Evolutionary conservation across 1,284 basidiomycete species (phyloP), one percentile per base, ranked within the genome.

Genomic region (Malassezia dermatis): DNA sequence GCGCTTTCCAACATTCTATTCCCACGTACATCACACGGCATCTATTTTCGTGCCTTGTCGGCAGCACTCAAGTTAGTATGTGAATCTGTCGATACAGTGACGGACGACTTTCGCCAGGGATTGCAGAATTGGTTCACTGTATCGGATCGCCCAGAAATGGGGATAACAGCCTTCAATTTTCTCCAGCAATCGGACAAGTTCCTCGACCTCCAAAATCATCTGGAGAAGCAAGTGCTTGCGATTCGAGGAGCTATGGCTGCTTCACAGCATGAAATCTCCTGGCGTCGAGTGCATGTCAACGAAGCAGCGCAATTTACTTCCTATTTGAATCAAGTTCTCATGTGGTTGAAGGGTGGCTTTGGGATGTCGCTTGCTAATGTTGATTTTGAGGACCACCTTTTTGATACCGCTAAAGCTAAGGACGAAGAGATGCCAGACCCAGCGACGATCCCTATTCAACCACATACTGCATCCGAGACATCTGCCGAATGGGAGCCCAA

Each of bases 341-440:
- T 56, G 0, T 71, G 70, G 70, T 52, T 66, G 34, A 51, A 55
- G 5, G 66, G 67, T 43, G 65, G 65, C 5, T 56, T 66, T 48
- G 65, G 65, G 11, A 48, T 48, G 40, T 23, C 31, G 17, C 21
- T 40, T 5, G 35, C 48, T 1, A 35, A 27, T 27, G 34, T 37
- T 12, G 46, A 37, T 19, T 37, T 48, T 15, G 34, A 35, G 15
- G 12, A 27, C 8, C 34, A 31, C 4, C 11, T 48, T 4, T 37
- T 48, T 28, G 32, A 48, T 3, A 13, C 21, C 6, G 7, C 37
- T 21, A 15, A 19, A 19, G 10, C 19, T 8, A 8, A 8, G 8
- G 37, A 21, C 11, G 37, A 39, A 5, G 37, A 21, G 19, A 19
- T 8, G 7, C n/a, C n/a, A 7, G 32, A 11, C 4, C 15, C 32